Conservation (phyloP, 305 asterid species). For the Rubia peregrina region DNA sequence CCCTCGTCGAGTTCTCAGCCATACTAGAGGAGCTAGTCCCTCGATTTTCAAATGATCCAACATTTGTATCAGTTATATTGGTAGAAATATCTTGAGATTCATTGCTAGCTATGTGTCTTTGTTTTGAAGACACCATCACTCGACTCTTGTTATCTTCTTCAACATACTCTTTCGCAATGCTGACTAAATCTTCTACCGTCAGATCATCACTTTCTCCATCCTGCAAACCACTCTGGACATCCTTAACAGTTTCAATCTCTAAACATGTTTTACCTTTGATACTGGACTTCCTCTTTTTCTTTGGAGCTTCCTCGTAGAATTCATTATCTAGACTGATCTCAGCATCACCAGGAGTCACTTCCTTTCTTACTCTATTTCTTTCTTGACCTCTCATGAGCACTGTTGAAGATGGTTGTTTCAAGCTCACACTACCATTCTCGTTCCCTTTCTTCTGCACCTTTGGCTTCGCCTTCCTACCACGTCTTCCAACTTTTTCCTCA, state of each 20-base stretch:
- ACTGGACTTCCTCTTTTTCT: slow-evolving; percentile 8
- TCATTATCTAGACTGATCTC: slow-evolving; percentile 5
- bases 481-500: slow-evolving; percentile 5
- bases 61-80: slow-evolving; percentile 12
- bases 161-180: slow-evolving; percentile 36
- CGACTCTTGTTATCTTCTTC: slow-evolving; percentile 10
- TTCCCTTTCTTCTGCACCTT: slow-evolving; percentile 1
- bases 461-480: slow-evolving; percentile 2
- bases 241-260: slow-evolving; percentile 7
- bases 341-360: slow-evolving; percentile 3
- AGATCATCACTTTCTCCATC: slow-evolving; percentile 29
- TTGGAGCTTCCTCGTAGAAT: slow-evolving; percentile 2
- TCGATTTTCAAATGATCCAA: slow-evolving; percentile 3
- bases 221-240: slow-evolving; percentile 11
- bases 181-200: slow-evolving; percentile 38
- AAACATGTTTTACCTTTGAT: neutral
- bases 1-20: slow-evolving; percentile 16
- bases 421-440: neutral
- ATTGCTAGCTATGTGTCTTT: neutral
- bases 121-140: slow-evolving; percentile 3
- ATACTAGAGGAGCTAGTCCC: slow-evolving; percentile 7
- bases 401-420: slow-evolving; percentile 4
- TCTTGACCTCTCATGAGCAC: neutral
- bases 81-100: slow-evolving; percentile 9
- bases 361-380: slow-evolving; percentile 8